A percentile compares a stretch with the other conserved stretches of the same genome.
Conservation (phyloP, 192 early-diverging fungal species). For the Phycomyces blakesleeanus region DNA sequence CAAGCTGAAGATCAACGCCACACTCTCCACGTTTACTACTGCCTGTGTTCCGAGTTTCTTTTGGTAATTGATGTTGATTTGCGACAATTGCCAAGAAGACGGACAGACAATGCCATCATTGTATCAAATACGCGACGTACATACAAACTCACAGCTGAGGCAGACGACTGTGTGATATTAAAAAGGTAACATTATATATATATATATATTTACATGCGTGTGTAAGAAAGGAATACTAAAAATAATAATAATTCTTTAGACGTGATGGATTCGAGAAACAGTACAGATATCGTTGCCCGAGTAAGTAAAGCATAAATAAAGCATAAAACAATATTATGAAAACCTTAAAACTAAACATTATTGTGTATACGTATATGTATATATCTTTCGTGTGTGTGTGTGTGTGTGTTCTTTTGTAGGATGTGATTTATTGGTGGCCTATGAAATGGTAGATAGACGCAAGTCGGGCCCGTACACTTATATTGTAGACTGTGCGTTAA, state of each 20-base stretch:
- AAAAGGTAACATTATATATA: slow-evolving; percentile 39
- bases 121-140: slow-evolving; percentile 47
- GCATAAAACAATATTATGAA: no score
- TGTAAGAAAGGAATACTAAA: not conserved
- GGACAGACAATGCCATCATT: slow-evolving; percentile 47
- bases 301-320: slow-evolving; percentile 21
- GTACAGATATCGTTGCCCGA: slow-evolving; percentile 32
- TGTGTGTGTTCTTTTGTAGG: slow-evolving; percentile 34
- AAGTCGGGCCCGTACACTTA: slow-evolving; percentile 54
- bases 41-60: slow-evolving; percentile 58
- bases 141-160: slow-evolving; percentile 50
- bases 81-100: slow-evolving; percentile 44
- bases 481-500: slow-evolving; percentile 52
- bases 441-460: slow-evolving; percentile 46
- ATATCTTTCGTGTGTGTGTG: no score
- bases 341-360: no score
- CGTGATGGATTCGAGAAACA: slow-evolving; percentile 34
- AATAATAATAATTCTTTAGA: not conserved
- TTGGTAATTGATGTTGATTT: slow-evolving; percentile 54
- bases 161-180: slow-evolving; percentile 34
- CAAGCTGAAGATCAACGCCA: slow-evolving; percentile 35
- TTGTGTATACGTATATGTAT: no score
- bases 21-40: slow-evolving; percentile 52
- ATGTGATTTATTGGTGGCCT: slow-evolving; percentile 50
- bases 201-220: no score